These are phyloP conservation scores for Talaromyces sp. DNA, from an alignment of 2,329 filamentous ascomycete species.

Conservation along the genomic window DNA sequence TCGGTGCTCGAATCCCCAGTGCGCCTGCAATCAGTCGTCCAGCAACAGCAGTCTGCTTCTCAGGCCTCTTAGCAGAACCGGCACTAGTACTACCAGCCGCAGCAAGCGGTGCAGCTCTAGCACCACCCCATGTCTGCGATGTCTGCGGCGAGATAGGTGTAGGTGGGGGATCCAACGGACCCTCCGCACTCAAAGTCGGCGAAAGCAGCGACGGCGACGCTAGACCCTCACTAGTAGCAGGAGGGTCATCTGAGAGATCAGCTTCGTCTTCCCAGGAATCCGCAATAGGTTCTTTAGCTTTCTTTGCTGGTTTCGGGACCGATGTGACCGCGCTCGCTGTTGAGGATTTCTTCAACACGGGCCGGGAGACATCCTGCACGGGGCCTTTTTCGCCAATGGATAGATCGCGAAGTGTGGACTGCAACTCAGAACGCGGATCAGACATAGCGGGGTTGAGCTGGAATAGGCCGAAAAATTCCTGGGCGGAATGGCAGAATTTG, in stretches of 20 bases:
- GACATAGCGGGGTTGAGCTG: constrained; percentile 20
- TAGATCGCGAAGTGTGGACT: constrained; percentile 36
- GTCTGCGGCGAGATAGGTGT: constrained; percentile 64
- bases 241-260: constrained; percentile 46
- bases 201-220: constrained; percentile 32
- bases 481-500: not conserved
- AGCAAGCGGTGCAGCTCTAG: constrained; percentile 10
- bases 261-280: constrained; percentile 81
- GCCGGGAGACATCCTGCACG: constrained; percentile 32
- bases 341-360: constrained; percentile 9
- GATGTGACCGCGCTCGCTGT: constrained; percentile 1
- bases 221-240: constrained; percentile 4
- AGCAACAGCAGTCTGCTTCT: constrained; percentile 93
- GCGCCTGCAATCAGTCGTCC: constrained; percentile 86
- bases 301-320: constrained; percentile 18
- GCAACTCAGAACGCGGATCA: constrained; percentile 30
- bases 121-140: constrained; percentile 24
- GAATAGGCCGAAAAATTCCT: not conserved
- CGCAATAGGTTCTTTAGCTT: constrained; percentile 50
- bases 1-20: constrained; percentile 77
- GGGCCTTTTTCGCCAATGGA: constrained; percentile 34
- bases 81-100: constrained; percentile 17
- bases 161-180: constrained; percentile 61
- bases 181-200: constrained; percentile 32
- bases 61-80: constrained; percentile 58